phyloP scores from a whole-genome alignment of 768 basidiomycete genomes.

The Lactifluus volemus region DNA sequence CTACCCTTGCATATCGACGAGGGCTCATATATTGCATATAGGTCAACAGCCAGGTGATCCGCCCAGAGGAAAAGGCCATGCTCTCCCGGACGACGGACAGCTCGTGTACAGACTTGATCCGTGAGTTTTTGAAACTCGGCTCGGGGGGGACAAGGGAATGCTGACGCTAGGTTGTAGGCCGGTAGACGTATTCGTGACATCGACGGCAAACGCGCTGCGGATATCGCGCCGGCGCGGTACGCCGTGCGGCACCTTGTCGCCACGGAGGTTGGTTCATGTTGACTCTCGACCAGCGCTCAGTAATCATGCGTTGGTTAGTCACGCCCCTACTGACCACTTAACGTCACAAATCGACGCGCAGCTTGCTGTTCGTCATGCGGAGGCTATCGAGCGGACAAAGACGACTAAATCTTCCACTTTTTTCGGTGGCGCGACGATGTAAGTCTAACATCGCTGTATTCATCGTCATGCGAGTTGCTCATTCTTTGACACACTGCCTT shows the following conservation, averaged over 20 bases:
- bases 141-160: neutral
- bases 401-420: neutral
- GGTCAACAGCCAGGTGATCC: conserved; percentile 93
- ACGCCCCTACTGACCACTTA: neutral
- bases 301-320: neutral
- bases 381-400: conserved; percentile 25
- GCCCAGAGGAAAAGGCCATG: conserved; percentile 64
- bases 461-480: neutral
- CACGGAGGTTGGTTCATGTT: conserved; percentile 51
- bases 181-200: conserved; percentile 93
- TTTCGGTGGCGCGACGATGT: neutral
- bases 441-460: neutral
- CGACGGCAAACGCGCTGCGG: conserved; percentile 84
- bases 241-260: conserved; percentile 89
- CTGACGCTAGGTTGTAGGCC: conserved; percentile 43
- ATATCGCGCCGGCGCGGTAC: conserved; percentile 82
- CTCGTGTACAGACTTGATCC: conserved; percentile 89
- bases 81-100: conserved; percentile 82
- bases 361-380: conserved; percentile 32
- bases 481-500: neutral
- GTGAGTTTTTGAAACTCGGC: conserved; percentile 37
- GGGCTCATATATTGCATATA: conserved; percentile 26
- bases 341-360: conserved; percentile 63
- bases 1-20: neutral
- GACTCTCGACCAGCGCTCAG: neutral